Conservation (phyloP, 208 protist species). For the Crithidia mellificae region DNA sequence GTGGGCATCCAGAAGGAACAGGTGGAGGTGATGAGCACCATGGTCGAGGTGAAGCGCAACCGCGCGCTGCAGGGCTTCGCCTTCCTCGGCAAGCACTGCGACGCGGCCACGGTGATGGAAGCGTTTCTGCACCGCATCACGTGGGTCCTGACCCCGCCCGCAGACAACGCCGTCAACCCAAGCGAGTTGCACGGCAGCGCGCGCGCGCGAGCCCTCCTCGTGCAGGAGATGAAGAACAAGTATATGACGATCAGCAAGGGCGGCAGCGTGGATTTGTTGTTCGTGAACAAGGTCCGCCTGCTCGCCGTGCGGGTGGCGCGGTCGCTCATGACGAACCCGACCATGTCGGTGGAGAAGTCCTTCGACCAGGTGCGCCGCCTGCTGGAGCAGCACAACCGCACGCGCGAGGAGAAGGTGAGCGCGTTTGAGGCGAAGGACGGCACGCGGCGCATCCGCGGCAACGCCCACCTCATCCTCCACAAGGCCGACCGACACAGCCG, state of each 20-base stretch:
- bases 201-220: conserved; percentile 55
- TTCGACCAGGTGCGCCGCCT: conserved; percentile 66
- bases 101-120: conserved; percentile 70
- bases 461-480: conserved; percentile 69
- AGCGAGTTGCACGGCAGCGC: conserved; percentile 62
- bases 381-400: conserved; percentile 72
- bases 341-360: conserved; percentile 70
- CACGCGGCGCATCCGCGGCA: conserved; percentile 83
- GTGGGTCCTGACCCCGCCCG: conserved; percentile 86
- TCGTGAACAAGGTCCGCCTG: conserved; percentile 86
- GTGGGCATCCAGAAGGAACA: conserved; percentile 88
- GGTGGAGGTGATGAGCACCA: conserved; percentile 90
- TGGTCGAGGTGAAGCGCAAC: conserved; percentile 90
- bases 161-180: conserved; percentile 37
- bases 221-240: conserved; percentile 80
- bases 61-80: conserved; percentile 83
- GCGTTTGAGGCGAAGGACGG: conserved; percentile 89
- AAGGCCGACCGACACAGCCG: conserved; percentile 41
- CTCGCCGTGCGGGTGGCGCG: conserved; percentile 83
- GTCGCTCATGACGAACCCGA: conserved; percentile 81
- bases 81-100: conserved; percentile 78
- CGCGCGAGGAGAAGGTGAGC: conserved; percentile 78
- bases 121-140: conserved; percentile 79
- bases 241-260: conserved; percentile 75
- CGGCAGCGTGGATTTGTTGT: conserved; percentile 71